Base-by-base conservation (phyloP, 2,329 filamentous ascomycete species). In the Colletotrichum sp. region DNA sequence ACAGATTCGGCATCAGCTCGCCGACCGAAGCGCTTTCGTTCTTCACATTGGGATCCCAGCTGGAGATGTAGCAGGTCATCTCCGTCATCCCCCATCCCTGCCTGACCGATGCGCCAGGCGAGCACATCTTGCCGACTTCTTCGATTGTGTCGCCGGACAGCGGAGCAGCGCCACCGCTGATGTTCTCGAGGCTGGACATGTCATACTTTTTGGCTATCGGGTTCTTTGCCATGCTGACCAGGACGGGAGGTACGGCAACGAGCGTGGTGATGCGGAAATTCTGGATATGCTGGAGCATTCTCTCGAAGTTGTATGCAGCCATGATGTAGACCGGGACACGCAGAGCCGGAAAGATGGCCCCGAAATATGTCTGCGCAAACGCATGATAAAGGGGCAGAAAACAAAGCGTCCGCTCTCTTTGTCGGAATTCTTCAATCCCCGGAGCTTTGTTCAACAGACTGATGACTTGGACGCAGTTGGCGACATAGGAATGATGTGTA, bases 1-100 rank as follows among this genome's bases (percentile, higher is more conserved):
- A 59, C 6, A 26, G 5, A 10, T 59, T 59, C 3, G 67, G 67
- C 28, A 70, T 59, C 21, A 59, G 55, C 13, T 59, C 55, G 8
- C 55, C 55, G 0, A 59, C 55, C 0, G 55, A 24, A 24, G 55
- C 55, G 24, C 55, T 59, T 0, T 59, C 16, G 7, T 24, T 28
- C 16, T 59, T 59, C 21, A 21, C 28, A 16, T 34, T 32, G 0
- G 59, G 16, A 10, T 61, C 59, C 59, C 59, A 61, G 59, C 28
- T 32, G 18, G 59, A 12, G 28, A 34, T 61, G 59, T 61, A 61
- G 28, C 59, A 61, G 0, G 55, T 43, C 64, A 52, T 39, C 34
- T 70, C 67, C 3, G 67, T 70, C 67, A 70, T 70, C 32, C 67
- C 67, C 48, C 52, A 70, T n/a, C 55, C 67, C 24, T 70, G 67